These are phyloP conservation scores for Ustilago curta DNA, from an alignment of 1,284 basidiomycete species.

Conservation along the genomic window DNA sequence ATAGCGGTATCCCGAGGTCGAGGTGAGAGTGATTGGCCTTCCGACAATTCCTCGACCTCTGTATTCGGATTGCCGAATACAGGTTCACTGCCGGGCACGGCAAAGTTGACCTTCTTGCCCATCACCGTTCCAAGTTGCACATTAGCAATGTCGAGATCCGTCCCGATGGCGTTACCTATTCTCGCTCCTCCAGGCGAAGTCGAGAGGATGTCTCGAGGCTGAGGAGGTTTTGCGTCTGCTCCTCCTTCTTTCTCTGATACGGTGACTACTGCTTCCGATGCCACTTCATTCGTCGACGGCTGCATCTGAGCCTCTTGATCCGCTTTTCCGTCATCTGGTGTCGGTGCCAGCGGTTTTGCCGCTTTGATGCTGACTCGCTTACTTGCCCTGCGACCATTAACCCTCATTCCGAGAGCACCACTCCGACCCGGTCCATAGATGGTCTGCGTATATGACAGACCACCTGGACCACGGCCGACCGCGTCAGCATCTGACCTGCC, in stretches of 20 bases:
- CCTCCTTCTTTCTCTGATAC: neutral
- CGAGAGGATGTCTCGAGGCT: neutral
- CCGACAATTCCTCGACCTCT: slow-evolving; percentile 23
- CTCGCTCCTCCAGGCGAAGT: neutral
- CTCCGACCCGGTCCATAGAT: slow-evolving; percentile 59
- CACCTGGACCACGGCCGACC: slow-evolving; percentile 4
- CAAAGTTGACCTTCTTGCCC: slow-evolving; percentile 43
- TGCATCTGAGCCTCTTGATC: neutral
- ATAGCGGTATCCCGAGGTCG: slow-evolving; percentile 9
- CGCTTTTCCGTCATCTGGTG: neutral
- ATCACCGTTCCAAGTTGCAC: slow-evolving; percentile 15
- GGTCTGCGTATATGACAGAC: slow-evolving; percentile 57
- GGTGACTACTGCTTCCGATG: neutral
- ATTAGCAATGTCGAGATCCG: neutral
- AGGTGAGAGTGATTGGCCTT: slow-evolving; percentile 28
- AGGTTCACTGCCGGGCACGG: slow-evolving; percentile 1
- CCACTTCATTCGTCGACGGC: neutral
- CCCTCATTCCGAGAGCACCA: slow-evolving; percentile 60
- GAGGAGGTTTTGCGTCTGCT: neutral
- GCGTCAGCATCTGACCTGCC: slow-evolving; percentile 2
- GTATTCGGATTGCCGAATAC: slow-evolving; percentile 3
- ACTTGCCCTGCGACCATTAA: slow-evolving; percentile 48
- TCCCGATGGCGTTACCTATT: neutral
- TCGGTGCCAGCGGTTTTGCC: slow-evolving; percentile 14
- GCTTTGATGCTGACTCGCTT: slow-evolving; percentile 43